phyloP scores from a whole-genome alignment of 192 early-diverging fungal species.

The Gonapodya sp. region DNA sequence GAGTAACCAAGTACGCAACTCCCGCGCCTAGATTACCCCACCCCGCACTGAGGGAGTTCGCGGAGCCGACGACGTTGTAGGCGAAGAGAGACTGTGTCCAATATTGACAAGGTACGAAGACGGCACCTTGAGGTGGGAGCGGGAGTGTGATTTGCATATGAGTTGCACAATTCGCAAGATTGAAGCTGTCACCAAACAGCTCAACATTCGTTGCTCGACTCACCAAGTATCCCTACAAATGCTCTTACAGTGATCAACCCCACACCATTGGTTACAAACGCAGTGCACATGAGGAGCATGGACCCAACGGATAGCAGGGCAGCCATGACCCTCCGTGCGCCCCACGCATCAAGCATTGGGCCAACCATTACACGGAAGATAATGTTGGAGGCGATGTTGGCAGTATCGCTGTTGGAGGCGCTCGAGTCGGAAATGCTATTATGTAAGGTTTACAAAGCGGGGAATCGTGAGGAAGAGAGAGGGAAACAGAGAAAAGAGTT shows the following conservation, averaged over 20 bases:
- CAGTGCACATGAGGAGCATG: constrained; percentile 37
- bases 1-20: constrained; percentile 52
- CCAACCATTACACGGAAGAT: constrained; percentile 40
- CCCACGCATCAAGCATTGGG: constrained; percentile 22
- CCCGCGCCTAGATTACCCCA: constrained; percentile 63
- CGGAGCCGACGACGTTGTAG: constrained; percentile 44
- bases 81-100: constrained; percentile 56
- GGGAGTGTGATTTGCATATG: not conserved
- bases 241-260: constrained; percentile 35
- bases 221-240: constrained; percentile 55
- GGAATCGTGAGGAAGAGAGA: too few species aligned
- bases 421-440: constrained; percentile 18
- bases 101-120: constrained; percentile 21
- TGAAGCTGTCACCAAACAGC: too few species aligned
- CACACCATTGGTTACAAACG: constrained; percentile 28
- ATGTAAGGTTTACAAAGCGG: too few species aligned
- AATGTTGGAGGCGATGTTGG: constrained; percentile 46
- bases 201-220: not conserved
- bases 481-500: not conserved
- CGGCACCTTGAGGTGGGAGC: not conserved
- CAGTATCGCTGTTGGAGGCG: constrained; percentile 33
- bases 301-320: constrained; percentile 39
- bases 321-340: constrained; percentile 42
- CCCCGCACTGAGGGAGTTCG: constrained; percentile 57
- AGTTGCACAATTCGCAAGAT: too few species aligned